Evolutionary conservation across 305 asterid genomes (phyloP).

Genomic region (Rubia occidens): DNA sequence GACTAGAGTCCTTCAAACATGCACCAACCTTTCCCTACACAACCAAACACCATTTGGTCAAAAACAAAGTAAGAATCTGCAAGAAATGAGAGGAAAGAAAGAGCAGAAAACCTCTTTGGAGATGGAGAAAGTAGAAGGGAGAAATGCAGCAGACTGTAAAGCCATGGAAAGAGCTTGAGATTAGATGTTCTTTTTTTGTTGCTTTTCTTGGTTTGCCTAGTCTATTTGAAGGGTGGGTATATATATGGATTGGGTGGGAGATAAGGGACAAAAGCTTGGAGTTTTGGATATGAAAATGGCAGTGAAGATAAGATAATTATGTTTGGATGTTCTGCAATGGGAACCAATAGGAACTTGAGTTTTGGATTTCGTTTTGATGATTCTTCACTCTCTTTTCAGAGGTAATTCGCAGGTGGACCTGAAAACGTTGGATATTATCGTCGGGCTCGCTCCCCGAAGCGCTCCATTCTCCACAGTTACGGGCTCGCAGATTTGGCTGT

Average conservation of each 20-base stretch:
- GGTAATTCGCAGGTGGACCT: background rate
- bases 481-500: slow-evolving; percentile 13
- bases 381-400: background rate
- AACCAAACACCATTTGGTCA: background rate
- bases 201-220: background rate
- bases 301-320: slow-evolving; percentile 61
- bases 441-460: slow-evolving; percentile 10
- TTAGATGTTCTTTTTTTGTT: background rate
- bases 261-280: slow-evolving; percentile 23
- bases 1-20: slow-evolving; percentile 47
- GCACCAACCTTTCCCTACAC: slow-evolving; percentile 48
- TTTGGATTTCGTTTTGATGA: slow-evolving; percentile 45
- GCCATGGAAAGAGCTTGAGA: slow-evolving; percentile 40
- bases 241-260: slow-evolving; percentile 19
- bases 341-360: slow-evolving; percentile 54
- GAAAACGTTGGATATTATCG: slow-evolving; percentile 14
- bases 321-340: slow-evolving; percentile 32
- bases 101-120: slow-evolving; percentile 49
- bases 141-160: slow-evolving; percentile 59
- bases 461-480: slow-evolving; percentile 19
- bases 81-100: background rate
- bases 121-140: slow-evolving; percentile 50
- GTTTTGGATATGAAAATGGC: slow-evolving; percentile 30
- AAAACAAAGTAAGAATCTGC: background rate
- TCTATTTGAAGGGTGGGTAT: slow-evolving; percentile 23